A percentile compares a stretch with the other conserved stretches of the same genome.
Conservation (phyloP, 169 alveolate genomes). For the Eimeria praecox region DNA sequence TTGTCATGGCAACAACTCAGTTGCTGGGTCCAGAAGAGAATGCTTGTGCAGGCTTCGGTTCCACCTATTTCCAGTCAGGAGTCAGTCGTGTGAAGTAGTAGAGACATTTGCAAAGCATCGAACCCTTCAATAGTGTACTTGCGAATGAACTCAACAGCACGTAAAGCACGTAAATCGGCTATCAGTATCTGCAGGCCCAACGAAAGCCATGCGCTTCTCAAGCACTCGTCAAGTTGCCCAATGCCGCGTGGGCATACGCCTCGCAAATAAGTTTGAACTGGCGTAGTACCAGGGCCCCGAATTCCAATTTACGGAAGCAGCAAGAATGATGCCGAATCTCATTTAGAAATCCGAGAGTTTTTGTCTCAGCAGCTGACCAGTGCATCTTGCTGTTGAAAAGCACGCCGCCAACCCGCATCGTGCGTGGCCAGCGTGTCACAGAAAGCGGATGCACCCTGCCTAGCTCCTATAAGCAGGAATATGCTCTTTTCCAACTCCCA, state of each 20-base stretch:
- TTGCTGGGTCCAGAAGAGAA: not conserved
- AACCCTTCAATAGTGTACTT: not conserved
- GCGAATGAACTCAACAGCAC: not conserved
- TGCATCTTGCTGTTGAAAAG: not conserved
- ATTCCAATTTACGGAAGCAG: not conserved
- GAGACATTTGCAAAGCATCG: not conserved
- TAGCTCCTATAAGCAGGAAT: not conserved
- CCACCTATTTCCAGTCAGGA: not conserved
- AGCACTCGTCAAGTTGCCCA: not conserved
- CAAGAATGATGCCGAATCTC: not conserved
- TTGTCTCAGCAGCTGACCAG: conserved; percentile 10
- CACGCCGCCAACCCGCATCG: conserved; percentile 19
- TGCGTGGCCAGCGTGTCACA: conserved; percentile 6
- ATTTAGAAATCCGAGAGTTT: not conserved
- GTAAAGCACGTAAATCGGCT: not conserved
- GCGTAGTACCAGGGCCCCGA: not conserved
- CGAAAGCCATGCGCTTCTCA: not conserved
- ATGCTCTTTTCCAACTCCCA: not conserved
- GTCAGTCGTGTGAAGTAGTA: not conserved
- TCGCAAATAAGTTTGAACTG: not conserved
- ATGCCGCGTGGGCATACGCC: not conserved
- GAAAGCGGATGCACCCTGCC: not conserved
- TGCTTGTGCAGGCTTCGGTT: not conserved
- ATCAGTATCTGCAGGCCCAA: not conserved
- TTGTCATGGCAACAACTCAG: not conserved